Evolutionary conservation across 495 filamentous ascomycete genomes (phyloP).

Genomic region (Stereocaulon alpinum): DNA sequence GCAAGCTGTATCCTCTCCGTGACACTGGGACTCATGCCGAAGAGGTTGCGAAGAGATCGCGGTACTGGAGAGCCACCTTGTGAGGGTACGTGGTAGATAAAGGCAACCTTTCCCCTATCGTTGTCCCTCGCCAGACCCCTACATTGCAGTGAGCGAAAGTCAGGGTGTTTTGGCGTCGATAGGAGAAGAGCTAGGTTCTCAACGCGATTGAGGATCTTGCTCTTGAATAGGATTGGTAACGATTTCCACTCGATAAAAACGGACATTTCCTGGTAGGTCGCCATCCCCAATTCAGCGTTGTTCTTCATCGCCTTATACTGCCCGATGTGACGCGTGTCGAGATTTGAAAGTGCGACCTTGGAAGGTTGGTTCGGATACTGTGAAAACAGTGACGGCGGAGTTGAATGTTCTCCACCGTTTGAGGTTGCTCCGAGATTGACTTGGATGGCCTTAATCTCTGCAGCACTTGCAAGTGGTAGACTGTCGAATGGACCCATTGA

Average conservation of each 20-base stretch:
- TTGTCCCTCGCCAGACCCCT: neutral
- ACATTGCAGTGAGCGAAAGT: slow-evolving; percentile 3
- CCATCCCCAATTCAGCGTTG: slow-evolving; percentile 7
- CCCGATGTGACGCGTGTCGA: neutral
- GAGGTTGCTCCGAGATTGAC: neutral
- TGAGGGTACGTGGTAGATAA: slow-evolving; percentile 2
- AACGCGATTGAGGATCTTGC: slow-evolving; percentile 4
- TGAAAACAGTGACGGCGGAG: no score
- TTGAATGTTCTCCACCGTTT: neutral
- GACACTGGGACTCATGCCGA: slow-evolving; percentile 2
- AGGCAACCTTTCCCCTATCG: neutral
- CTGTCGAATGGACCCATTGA: neutral
- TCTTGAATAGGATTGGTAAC: neutral
- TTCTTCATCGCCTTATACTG: neutral
- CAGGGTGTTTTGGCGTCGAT: neutral
- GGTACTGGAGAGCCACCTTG: neutral
- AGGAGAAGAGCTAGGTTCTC: slow-evolving; percentile 2
- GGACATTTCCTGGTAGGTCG: neutral
- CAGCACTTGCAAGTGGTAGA: slow-evolving; percentile 6
- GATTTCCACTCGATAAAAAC: slow-evolving; percentile 12
- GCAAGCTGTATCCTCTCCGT: slow-evolving; percentile 10
- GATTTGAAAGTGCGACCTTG: no score
- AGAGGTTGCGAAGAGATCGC: slow-evolving; percentile 3
- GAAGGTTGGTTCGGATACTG: no score
- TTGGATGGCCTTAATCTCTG: slow-evolving; percentile 3